phyloP scores from a whole-genome alignment of 768 basidiomycete genomes.

The Lactarius akahatsu region DNA sequence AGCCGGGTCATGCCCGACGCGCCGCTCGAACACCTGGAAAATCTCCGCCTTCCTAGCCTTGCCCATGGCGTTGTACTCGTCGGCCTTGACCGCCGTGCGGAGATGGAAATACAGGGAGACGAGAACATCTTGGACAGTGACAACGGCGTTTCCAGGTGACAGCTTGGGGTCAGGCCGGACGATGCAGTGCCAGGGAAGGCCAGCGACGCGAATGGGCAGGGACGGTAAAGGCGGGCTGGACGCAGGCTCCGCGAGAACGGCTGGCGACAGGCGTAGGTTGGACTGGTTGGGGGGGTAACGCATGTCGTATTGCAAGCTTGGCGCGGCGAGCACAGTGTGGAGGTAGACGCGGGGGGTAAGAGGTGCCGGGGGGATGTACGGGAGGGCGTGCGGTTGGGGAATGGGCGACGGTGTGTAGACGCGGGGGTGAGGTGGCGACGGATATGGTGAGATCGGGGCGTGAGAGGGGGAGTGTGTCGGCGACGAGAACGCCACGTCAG shows the following conservation, averaged over 20 bases:
- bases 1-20: slow-evolving; percentile 10
- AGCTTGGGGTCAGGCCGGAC: not conserved
- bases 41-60: slow-evolving; percentile 13
- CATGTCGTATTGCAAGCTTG: slow-evolving; percentile 14
- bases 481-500: slow-evolving; percentile 11
- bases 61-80: slow-evolving; percentile 18
- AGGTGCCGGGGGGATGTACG: slow-evolving; percentile 3
- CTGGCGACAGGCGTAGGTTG: slow-evolving; percentile 1
- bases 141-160: slow-evolving; percentile 16
- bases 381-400: slow-evolving; percentile 7
- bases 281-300: slow-evolving; percentile 2
- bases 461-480: slow-evolving; percentile 5
- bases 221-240: slow-evolving; percentile 4
- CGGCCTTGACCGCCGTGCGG: slow-evolving; percentile 11
- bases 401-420: slow-evolving; percentile 16
- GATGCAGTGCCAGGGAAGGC: slow-evolving; percentile 13
- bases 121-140: slow-evolving; percentile 20
- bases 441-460: not conserved
- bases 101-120: slow-evolving; percentile 11
- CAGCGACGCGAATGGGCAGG: slow-evolving; percentile 6
- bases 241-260: slow-evolving; percentile 7
- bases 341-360: slow-evolving; percentile 6
- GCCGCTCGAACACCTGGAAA: slow-evolving; percentile 13
- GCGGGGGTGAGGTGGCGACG: slow-evolving; percentile 2
- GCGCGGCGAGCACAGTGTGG: not conserved